These are phyloP conservation scores for Neurospora tetraspora DNA, from an alignment of 495 filamentous ascomycete genomes.

Conservation along the genomic window DNA sequence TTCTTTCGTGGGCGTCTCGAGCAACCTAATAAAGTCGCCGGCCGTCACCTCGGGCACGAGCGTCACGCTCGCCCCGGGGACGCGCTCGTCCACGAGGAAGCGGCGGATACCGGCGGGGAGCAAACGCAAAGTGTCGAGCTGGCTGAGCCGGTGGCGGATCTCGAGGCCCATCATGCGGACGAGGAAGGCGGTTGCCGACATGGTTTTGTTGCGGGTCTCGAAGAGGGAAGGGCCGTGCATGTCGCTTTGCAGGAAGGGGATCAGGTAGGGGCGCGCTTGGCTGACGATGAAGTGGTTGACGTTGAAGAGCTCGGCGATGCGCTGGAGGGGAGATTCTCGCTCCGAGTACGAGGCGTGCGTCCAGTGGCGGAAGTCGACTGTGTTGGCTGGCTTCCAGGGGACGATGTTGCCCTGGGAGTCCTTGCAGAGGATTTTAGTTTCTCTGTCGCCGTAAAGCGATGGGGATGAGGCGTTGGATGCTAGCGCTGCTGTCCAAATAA, in stretches of 20 bases:
- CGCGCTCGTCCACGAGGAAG: constrained; percentile 77
- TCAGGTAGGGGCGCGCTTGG: constrained; percentile 67
- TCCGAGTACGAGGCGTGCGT: constrained; percentile 59
- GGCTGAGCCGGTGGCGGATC: constrained; percentile 69
- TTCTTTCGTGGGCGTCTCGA: constrained; percentile 69
- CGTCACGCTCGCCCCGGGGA: constrained; percentile 71
- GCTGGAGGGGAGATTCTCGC: constrained; percentile 67
- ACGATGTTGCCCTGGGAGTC: constrained; percentile 66
- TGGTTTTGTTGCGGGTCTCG: constrained; percentile 46
- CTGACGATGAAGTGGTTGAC: constrained; percentile 81
- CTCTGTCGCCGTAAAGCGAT: constrained; percentile 46
- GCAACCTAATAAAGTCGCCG: constrained; percentile 60
- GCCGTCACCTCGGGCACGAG: constrained; percentile 71
- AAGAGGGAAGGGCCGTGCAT: constrained; percentile 61
- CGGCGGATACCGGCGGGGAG: constrained; percentile 60
- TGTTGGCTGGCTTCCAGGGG: constrained; percentile 64
- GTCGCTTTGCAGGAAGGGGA: constrained; percentile 77
- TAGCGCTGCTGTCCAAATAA: constrained; percentile 89
- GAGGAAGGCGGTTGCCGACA: constrained; percentile 50
- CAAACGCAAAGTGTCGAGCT: constrained; percentile 67
- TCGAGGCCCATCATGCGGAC: constrained; percentile 64
- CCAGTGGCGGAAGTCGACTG: constrained; percentile 59
- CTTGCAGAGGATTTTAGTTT: constrained; percentile 72
- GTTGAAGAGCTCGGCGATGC: constrained; percentile 88
- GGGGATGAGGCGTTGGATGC: constrained; percentile 78